Conservation (phyloP, 306 rosid genomes). For the Hylodesmum podocarpum region DNA sequence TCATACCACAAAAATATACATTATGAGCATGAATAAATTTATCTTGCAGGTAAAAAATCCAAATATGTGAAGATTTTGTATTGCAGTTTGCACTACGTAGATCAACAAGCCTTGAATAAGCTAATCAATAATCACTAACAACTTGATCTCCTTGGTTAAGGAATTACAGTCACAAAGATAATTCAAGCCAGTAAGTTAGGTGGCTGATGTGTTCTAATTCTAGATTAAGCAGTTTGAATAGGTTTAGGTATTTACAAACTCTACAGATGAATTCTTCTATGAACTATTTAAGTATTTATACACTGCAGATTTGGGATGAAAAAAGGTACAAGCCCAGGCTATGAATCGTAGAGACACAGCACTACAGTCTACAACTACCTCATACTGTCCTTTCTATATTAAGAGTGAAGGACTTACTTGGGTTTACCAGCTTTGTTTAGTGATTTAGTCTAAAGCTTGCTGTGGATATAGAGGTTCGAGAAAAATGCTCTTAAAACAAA, state of each 20-base stretch:
- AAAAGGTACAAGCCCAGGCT: background rate
- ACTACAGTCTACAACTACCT: background rate
- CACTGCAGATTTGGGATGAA: background rate
- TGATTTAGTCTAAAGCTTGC: background rate
- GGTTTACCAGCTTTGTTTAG: background rate
- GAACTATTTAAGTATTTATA: background rate
- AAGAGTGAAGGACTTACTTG: background rate
- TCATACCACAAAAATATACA: conserved; percentile 15
- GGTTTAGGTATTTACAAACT: too few relatives aligned
- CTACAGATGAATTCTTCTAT: background rate
- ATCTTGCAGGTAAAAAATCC: background rate
- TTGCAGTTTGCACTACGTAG: background rate
- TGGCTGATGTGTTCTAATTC: background rate
- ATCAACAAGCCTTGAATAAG: background rate
- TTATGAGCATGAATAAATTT: background rate
- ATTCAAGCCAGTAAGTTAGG: background rate
- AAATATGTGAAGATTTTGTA: too few relatives aligned
- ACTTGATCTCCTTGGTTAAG: background rate
- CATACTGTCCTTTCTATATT: background rate
- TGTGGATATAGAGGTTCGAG: background rate
- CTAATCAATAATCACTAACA: background rate
- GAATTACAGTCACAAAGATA: background rate
- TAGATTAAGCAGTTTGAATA: conserved; percentile 15
- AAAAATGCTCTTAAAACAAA: background rate
- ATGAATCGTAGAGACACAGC: background rate